Evolutionary conservation across 305 asterid species (phyloP).

Genomic region (Fraxinus velutina): DNA sequence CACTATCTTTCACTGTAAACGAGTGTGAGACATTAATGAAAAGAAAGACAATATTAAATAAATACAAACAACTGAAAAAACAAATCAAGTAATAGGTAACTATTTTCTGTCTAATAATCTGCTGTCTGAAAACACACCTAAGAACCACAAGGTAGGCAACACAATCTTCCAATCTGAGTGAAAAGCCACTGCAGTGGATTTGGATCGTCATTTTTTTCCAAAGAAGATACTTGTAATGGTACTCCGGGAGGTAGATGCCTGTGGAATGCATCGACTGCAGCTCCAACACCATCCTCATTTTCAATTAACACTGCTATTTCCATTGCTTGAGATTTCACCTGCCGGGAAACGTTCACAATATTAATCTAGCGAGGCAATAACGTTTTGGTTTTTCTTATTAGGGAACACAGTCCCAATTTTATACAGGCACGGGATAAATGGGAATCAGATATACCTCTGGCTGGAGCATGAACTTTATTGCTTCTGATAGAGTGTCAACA

Average conservation of each 20-base stretch:
- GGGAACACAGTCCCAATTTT: neutral
- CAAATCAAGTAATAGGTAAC: neutral
- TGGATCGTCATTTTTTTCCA: slow-evolving; percentile 43
- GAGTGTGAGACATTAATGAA: neutral
- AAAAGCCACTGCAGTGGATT: slow-evolving; percentile 79
- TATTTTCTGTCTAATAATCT: slow-evolving; percentile 23
- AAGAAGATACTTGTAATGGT: slow-evolving; percentile 50
- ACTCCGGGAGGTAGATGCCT: slow-evolving; percentile 68
- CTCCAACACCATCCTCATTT: slow-evolving; percentile 86
- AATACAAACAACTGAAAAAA: slow-evolving; percentile 2
- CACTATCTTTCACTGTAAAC: neutral
- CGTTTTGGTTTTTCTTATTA: neutral
- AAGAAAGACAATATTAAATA: slow-evolving; percentile 20
- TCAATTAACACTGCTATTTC: slow-evolving; percentile 58
- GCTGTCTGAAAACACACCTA: slow-evolving; percentile 21
- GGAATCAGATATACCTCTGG: slow-evolving; percentile 53
- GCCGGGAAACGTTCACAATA: slow-evolving; percentile 13
- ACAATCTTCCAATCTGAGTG: slow-evolving; percentile 63
- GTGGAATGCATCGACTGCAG: slow-evolving; percentile 87
- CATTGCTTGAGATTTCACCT: slow-evolving; percentile 77
- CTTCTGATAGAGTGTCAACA: slow-evolving; percentile 73
- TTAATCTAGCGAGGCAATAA: neutral
- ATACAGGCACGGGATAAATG: neutral
- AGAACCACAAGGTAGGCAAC: slow-evolving; percentile 58
- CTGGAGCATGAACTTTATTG: slow-evolving; percentile 85